Evolutionary conservation across 2,329 filamentous ascomycete species (phyloP), one percentile per base, ranked within the genome.

Genomic region (Triangularia setosa): DNA sequence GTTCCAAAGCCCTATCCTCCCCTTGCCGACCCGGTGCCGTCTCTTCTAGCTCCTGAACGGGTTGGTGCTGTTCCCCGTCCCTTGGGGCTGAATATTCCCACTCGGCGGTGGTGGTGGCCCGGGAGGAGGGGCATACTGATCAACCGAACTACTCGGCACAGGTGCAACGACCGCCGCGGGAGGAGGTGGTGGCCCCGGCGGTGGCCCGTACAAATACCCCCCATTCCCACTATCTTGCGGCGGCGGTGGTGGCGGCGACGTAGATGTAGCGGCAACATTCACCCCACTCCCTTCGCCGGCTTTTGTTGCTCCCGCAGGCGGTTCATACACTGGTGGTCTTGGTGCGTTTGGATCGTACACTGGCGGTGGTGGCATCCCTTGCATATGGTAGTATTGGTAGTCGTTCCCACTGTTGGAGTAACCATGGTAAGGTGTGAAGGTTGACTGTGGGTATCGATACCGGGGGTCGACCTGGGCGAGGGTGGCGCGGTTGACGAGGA

Each of bases 301-400:
- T 77, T 88, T 88, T 61, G 79, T 79, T 21, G 75, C 79, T 63
- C 80, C 82, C 2, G 58, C 64, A 0, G 69, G 69, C 1, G 76
- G 76, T 7, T 83, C 79, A 72, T 88, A 88, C 71, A 81, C 75
- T 7, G 85, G 85, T 62, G 85, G 84, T 27, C 83, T 77, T 14
- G 75, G 71, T 4, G 76, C 72, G 69, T 78, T 82, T 5, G 83
- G 83, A 67, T 88, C 85, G 72, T 88, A 88, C 61, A 86, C 80
- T 18, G 83, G 83, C 12, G 83, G 83, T 59, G 83, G 83, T 58
- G 82, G 78, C 79, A 84, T 81, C 60, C 79, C 69, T 66, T 84
- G 76, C 83, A 87, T 85, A 67, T 78, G 78, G 70, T 81, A 80
- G 63, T 73, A 69, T 25, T 79, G 69, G n/a, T 48, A 23, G 7